phyloP scores from a whole-genome alignment of 2,329 filamentous ascomycete genomes.

The Cercospora sp. region DNA sequence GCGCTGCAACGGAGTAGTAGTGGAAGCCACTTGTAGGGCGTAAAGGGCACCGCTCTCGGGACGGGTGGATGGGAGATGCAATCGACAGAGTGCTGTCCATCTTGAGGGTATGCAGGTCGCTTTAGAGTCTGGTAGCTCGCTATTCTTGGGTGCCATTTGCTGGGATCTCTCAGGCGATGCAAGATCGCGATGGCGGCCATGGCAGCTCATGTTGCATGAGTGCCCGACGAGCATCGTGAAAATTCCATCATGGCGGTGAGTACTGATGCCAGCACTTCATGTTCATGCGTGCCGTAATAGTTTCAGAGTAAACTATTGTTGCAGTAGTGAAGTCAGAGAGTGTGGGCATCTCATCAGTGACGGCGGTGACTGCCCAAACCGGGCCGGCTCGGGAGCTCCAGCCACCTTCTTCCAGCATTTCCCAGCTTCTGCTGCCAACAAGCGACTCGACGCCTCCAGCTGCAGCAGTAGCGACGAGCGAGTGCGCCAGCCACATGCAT shows the following conservation, averaged over 20 bases:
- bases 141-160: neutral
- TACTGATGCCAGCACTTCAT: neutral
- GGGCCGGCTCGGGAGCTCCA: neutral
- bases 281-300: neutral
- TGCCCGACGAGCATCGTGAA: neutral
- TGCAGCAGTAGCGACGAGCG: neutral
- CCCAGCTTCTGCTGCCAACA: neutral
- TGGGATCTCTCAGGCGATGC: neutral
- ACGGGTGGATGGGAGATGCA: neutral
- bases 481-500: neutral
- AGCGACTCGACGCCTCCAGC: neutral
- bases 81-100: neutral
- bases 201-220: neutral
- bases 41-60: neutral
- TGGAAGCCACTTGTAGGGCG: neutral
- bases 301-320: neutral
- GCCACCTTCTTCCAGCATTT: constrained; percentile 1
- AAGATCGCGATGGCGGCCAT: neutral
- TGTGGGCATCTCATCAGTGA: neutral
- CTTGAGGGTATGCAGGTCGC: neutral
- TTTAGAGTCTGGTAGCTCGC: neutral
- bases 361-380: neutral
- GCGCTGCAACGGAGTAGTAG: neutral
- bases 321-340: neutral
- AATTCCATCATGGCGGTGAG: neutral